Evolutionary conservation across 805 yeast genomes (phyloP).

Genomic region (Monosporozyma aerobia): DNA sequence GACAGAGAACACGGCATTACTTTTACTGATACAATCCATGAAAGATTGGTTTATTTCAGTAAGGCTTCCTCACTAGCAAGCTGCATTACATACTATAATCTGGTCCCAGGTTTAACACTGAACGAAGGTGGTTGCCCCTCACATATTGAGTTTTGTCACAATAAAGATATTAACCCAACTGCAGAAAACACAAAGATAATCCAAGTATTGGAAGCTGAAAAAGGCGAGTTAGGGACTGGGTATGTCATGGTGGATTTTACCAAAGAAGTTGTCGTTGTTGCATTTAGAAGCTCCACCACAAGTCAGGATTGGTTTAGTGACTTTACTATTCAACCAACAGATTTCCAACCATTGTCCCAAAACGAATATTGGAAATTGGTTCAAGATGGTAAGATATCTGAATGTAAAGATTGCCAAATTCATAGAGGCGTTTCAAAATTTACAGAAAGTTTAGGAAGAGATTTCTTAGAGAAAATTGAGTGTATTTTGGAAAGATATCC

Average conservation of each 20-base stretch:
- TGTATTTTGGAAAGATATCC: conserved; percentile 32
- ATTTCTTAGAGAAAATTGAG: conserved; percentile 32
- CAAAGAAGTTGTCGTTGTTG: conserved; percentile 37
- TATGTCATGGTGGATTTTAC: conserved; percentile 42
- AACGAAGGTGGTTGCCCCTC: conserved; percentile 29
- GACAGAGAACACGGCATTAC: neutral
- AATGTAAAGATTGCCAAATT: conserved; percentile 45
- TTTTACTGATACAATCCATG: conserved; percentile 16
- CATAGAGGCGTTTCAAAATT: conserved; percentile 58
- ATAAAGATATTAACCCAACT: conserved; percentile 20
- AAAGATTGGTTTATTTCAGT: conserved; percentile 26
- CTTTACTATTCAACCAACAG: conserved; percentile 38
- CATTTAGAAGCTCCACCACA: conserved; percentile 57
- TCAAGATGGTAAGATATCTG: conserved; percentile 15
- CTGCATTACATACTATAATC: conserved; percentile 24
- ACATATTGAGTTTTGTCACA: conserved; percentile 25
- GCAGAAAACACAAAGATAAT: conserved; percentile 30
- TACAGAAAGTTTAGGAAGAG: conserved; percentile 33
- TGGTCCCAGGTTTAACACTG: conserved; percentile 20
- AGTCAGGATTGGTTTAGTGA: conserved; percentile 56
- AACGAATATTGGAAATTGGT: conserved; percentile 16
- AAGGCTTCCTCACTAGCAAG: conserved; percentile 30
- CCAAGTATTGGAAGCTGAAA: conserved; percentile 34
- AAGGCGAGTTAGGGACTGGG: conserved; percentile 46
- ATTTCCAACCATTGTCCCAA: conserved; percentile 38